Base-by-base conservation (phyloP, 306 rosid genomes). In the Trifolium fragiferum region DNA sequence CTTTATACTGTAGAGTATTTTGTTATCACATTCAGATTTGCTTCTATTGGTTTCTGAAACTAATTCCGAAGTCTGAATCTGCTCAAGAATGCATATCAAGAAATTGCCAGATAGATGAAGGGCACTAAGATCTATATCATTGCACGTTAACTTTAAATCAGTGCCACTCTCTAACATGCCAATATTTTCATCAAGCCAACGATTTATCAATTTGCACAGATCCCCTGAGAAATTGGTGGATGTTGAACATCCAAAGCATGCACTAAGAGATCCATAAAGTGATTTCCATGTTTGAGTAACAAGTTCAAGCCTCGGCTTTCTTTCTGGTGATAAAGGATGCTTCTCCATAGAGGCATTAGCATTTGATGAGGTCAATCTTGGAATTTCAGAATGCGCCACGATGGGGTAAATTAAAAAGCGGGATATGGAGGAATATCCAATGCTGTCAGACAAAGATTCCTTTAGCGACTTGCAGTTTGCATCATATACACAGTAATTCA, bases 351-450 rank as follows among this genome's bases (percentile, higher is more conserved):
- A 77, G 41, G 63, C 75, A 51, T 59, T 65, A 60, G 76, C 69
- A 47, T 62, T 76, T 76, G 78, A 73, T 27, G 63, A 68, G 77
- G 75, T 70, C 77, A 75, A 68, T 65, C 73, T 83, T 74, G 81
- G 47, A 57, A 71, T 70, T 46, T 73, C 82, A 65, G 74, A 81
- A 80, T 69, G 77, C 74, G 82, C 84, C 70, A 83, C 59, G n/a
- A 86, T 82, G 60, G 98, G 98, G 67, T 88, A 88, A 71, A 80
- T 57, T 75, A 93, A 82, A 73, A 93, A 81, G 82, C 80, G 79
- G 76, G 86, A 76, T 44, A 82, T 72, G 46, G 85, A 65, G 78
- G 81, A 71, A 73, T 49, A 75, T 43, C 66, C 81, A 62, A 74
- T 41, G 37, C 71, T 81, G 73, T 86, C 84, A 37, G 84, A 85